These are phyloP conservation scores for Aurantiochytrium sp. DNA, from an alignment of 108 stramenopile species.

Conservation along the genomic window DNA sequence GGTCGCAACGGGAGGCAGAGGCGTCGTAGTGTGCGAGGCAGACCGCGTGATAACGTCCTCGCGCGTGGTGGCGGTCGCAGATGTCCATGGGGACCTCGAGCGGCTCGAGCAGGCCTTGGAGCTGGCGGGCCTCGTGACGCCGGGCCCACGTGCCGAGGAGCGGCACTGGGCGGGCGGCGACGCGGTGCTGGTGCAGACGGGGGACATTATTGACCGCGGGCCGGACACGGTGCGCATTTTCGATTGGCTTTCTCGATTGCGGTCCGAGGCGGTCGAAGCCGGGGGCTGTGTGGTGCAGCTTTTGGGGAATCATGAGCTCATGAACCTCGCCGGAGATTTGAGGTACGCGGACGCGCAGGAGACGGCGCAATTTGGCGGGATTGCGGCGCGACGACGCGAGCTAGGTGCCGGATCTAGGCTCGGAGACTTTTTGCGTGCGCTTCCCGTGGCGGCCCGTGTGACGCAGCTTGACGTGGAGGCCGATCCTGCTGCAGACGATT, in stretches of 20 bases:
- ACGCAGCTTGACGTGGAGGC: not conserved
- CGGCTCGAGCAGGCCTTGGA: not conserved
- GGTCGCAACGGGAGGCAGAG: too few species aligned
- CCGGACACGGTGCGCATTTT: not conserved
- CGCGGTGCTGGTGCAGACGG: slow-evolving; percentile 7
- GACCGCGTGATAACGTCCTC: not conserved
- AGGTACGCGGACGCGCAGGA: not conserved
- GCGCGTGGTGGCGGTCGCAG: slow-evolving; percentile 11
- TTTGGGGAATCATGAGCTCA: slow-evolving; percentile 19
- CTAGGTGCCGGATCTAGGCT: not conserved
- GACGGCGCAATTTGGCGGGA: not conserved
- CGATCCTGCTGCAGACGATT: too few species aligned
- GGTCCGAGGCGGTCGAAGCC: not conserved
- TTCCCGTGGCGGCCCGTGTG: not conserved
- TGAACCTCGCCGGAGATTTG: not conserved
- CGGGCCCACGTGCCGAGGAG: not conserved
- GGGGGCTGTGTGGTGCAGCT: slow-evolving; percentile 13
- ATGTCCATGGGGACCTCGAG: not conserved
- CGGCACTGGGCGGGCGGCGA: not conserved
- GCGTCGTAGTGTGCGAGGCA: not conserved
- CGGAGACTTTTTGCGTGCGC: not conserved
- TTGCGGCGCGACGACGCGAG: not conserved
- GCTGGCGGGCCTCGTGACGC: not conserved
- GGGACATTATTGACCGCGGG: slow-evolving; percentile 5
- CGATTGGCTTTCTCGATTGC: not conserved